These are phyloP conservation scores for Malus sylvestris DNA, from an alignment of 306 rosid species.

Conservation along the genomic window DNA sequence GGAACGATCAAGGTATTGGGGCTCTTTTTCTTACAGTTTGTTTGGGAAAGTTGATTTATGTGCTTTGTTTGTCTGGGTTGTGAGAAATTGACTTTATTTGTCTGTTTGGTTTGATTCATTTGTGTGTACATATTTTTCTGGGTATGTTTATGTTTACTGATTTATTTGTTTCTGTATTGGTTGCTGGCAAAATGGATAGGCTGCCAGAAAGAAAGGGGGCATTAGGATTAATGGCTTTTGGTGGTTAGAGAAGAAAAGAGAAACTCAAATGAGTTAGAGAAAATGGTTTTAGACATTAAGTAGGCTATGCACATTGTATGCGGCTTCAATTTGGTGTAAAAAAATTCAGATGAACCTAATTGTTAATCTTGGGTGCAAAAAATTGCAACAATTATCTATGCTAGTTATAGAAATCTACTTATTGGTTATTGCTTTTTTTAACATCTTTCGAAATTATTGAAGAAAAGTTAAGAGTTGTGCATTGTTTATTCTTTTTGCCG, in stretches of 20 bases:
- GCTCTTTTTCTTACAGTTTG: neutral
- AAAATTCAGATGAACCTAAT: too few species aligned
- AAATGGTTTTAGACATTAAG: neutral
- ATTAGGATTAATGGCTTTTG: neutral
- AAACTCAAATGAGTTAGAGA: neutral
- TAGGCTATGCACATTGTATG: neutral
- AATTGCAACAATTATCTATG: neutral
- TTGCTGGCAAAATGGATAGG: neutral
- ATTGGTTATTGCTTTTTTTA: neutral
- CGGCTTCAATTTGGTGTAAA: too few species aligned
- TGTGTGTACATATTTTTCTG: neutral
- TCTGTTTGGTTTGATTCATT: neutral
- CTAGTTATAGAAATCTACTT: neutral
- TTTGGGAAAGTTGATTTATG: neutral
- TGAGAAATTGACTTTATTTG: neutral
- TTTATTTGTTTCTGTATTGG: neutral
- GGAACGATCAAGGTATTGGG: conserved; percentile 71
- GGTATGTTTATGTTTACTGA: neutral
- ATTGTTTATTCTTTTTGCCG: neutral
- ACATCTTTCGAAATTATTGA: too few species aligned
- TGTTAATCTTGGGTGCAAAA: too few species aligned
- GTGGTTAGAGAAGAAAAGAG: neutral
- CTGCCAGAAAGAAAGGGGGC: neutral
- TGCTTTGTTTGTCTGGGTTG: neutral
- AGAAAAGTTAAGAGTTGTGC: neutral